phyloP scores from a whole-genome alignment of 1,284 basidiomycete genomes.

The Amylostereum chailletii region DNA sequence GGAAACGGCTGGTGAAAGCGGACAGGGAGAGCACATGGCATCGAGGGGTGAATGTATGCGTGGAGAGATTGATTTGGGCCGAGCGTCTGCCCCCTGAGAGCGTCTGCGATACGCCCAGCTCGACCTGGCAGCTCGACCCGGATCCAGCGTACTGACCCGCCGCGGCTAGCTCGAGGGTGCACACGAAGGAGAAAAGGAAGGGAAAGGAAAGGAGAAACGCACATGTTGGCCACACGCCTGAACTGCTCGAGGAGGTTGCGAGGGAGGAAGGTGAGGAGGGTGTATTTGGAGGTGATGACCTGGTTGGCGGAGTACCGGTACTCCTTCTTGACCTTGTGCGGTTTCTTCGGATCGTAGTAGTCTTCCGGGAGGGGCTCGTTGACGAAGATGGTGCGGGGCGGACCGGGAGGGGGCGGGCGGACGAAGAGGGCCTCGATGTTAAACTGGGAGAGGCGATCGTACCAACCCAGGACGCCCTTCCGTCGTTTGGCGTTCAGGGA shows the following conservation, averaged over 20 bases:
- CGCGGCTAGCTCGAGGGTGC: no score
- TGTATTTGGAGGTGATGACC: slow-evolving; percentile 92
- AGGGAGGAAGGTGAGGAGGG: slow-evolving; percentile 81
- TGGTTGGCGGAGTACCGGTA: slow-evolving; percentile 74
- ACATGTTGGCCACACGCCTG: slow-evolving; percentile 81
- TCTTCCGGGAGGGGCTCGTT: slow-evolving; percentile 67
- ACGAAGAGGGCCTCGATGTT: slow-evolving; percentile 68
- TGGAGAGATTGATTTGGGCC: no score
- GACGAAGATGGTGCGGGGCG: slow-evolving; percentile 68
- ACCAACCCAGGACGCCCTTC: slow-evolving; percentile 21
- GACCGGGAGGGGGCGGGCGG: slow-evolving; percentile 42
- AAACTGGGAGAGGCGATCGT: slow-evolving; percentile 33
- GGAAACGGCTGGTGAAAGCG: no score
- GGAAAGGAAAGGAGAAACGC: slow-evolving; percentile 19
- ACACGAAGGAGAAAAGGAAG: slow-evolving; percentile 12
- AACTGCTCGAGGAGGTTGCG: slow-evolving; percentile 89
- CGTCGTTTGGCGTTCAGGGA: slow-evolving; percentile 9
- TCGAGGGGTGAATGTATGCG: no score
- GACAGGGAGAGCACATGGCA: no score
- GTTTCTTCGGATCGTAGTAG: slow-evolving; percentile 59
- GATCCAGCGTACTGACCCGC: no score
- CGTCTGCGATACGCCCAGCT: no score
- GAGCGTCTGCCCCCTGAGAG: no score
- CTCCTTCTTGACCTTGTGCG: slow-evolving; percentile 45
- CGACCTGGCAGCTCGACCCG: no score